These are phyloP conservation scores for Aphanomyces stellatus DNA, from an alignment of 352 stramenopile genomes.

Conservation along the genomic window DNA sequence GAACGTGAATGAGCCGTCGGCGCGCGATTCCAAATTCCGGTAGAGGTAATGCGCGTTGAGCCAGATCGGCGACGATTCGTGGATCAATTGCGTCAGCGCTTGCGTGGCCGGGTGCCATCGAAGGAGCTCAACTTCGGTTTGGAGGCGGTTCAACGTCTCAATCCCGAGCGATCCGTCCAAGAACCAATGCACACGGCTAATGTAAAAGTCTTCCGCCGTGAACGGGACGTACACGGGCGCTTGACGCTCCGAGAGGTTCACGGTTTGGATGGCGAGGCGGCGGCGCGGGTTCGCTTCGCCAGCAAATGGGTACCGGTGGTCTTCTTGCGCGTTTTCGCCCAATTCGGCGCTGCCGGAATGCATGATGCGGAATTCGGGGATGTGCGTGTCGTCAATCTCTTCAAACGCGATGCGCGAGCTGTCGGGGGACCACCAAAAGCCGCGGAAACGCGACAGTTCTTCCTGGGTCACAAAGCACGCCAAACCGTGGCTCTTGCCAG, in stretches of 20 bases:
- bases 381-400: constrained; percentile 89
- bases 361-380: constrained; percentile 93
- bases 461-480: constrained; percentile 98
- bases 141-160: constrained; percentile 79
- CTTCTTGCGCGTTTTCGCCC: constrained; percentile 49
- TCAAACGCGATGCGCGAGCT: constrained; percentile 82
- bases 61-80: constrained; percentile 88
- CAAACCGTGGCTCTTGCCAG: constrained; percentile 85
- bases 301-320: constrained; percentile 90
- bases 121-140: constrained; percentile 60
- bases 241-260: constrained; percentile 24
- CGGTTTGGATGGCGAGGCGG: constrained; percentile 58
- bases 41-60: constrained; percentile 94
- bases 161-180: constrained; percentile 89
- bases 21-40: constrained; percentile 69
- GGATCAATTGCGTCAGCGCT: constrained; percentile 60
- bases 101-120: constrained; percentile 76
- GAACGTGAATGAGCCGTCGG: constrained; percentile 88
- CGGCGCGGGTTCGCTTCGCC: constrained; percentile 88
- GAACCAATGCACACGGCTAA: constrained; percentile 92
- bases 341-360: constrained; percentile 81
- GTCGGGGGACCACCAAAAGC: constrained; percentile 95
- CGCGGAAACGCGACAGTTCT: constrained; percentile 94
- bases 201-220: constrained; percentile 74
- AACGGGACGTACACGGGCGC: constrained; percentile 76